Evolutionary conservation across 2,329 filamentous ascomycete genomes (phyloP).

Genomic region (Ophioceras dolichostomum): DNA sequence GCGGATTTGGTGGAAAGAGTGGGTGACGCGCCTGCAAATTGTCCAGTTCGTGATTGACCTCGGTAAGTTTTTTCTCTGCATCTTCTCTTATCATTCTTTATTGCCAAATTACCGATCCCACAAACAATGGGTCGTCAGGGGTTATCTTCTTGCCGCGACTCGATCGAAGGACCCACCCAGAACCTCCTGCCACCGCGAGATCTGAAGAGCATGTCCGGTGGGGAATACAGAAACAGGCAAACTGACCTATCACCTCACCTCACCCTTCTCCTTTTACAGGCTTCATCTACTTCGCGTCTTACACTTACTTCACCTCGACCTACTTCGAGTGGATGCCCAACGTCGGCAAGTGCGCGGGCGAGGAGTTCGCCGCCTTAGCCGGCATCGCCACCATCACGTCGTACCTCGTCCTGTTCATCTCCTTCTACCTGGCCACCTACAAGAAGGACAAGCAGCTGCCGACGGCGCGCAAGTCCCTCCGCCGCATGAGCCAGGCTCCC

Average conservation of each 20-base stretch:
- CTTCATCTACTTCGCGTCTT: conserved; percentile 98
- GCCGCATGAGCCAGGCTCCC: conserved; percentile 51
- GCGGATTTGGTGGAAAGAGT: conserved; percentile 99
- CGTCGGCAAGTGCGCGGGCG: conserved; percentile 75
- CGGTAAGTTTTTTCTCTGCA: conserved; percentile 42
- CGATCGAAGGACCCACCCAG: too few relatives aligned
- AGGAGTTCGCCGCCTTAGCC: conserved; percentile 91
- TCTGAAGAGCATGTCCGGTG: too few relatives aligned
- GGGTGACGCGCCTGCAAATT: conserved; percentile 96
- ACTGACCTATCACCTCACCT: too few relatives aligned
- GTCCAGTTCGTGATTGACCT: conserved; percentile 95
- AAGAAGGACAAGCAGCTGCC: conserved; percentile 70
- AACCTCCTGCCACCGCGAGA: too few relatives aligned
- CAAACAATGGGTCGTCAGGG: too few relatives aligned
- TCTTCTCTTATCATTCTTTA: background rate
- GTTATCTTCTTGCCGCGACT: too few relatives aligned
- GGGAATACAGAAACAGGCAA: too few relatives aligned
- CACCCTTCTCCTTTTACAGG: conserved; percentile 34
- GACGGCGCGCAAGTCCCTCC: conserved; percentile 68
- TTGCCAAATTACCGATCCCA: background rate
- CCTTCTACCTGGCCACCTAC: conserved; percentile 97
- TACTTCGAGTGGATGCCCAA: conserved; percentile 84
- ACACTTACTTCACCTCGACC: conserved; percentile 89
- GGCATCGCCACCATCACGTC: conserved; percentile 88
- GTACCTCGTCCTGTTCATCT: conserved; percentile 97